Evolutionary conservation across 192 early-diverging fungal genomes (phyloP).

Genomic region (Gonapodya sp.): DNA sequence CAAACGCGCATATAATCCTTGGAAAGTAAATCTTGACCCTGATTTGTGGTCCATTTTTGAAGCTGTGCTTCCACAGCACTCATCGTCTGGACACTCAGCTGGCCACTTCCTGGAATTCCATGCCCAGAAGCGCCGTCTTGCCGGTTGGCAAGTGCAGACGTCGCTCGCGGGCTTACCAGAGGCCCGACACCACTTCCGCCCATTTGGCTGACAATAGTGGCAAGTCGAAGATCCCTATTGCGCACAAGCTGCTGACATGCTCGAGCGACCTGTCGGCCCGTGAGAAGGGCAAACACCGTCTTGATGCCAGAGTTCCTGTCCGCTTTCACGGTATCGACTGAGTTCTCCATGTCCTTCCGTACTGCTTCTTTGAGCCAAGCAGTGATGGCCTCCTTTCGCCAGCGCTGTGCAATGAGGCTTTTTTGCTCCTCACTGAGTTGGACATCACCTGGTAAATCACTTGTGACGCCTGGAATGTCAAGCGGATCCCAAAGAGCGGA

Average conservation of each 20-base stretch:
- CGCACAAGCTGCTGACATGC: conserved; percentile 57
- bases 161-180: not conserved
- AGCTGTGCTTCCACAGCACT: conserved; percentile 28
- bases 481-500: conserved; percentile 43
- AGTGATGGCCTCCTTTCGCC: conserved; percentile 45
- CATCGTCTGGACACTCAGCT: not conserved
- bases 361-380: conserved; percentile 56
- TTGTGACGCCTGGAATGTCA: not conserved
- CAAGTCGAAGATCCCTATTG: conserved; percentile 57
- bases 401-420: conserved; percentile 22
- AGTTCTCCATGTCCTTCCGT: conserved; percentile 27
- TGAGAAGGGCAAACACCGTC: conserved; percentile 43
- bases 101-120: not conserved
- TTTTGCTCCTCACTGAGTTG: conserved; percentile 13
- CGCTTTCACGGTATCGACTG: conserved; percentile 20
- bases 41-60: conserved; percentile 21
- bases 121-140: not conserved
- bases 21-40: conserved; percentile 11
- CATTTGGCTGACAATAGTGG: conserved; percentile 67
- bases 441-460: not conserved
- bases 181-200: conserved; percentile 24
- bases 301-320: conserved; percentile 18
- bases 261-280: conserved; percentile 46
- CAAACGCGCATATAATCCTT: conserved; percentile 41
- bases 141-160: not conserved